phyloP scores from a whole-genome alignment of 2,329 filamentous ascomycete genomes.

The Zarea fungicola region DNA sequence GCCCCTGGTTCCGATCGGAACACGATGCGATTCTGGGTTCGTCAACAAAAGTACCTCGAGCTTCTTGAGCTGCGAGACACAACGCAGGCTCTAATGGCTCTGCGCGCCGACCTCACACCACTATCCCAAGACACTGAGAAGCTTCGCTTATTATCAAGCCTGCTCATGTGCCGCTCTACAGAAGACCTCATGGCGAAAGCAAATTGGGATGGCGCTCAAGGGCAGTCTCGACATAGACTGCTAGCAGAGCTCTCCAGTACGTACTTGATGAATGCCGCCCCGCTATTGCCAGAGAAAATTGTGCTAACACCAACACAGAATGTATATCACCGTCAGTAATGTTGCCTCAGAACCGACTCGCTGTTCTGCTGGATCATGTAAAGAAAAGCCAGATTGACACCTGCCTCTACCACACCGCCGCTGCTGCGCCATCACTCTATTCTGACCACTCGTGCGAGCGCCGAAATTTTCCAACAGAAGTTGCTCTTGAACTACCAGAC shows the following conservation, averaged over 20 bases:
- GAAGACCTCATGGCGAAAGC: conserved; percentile 73
- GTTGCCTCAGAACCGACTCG: conserved; percentile 88
- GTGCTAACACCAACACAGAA: conserved; percentile 45
- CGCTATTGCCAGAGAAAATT: conserved; percentile 18
- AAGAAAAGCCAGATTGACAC: conserved; percentile 77
- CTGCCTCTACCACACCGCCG: conserved; percentile 85
- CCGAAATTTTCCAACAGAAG: conserved; percentile 70
- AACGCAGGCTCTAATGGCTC: conserved; percentile 68
- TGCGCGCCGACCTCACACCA: conserved; percentile 82
- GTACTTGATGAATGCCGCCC: conserved; percentile 22
- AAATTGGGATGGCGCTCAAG: conserved; percentile 77
- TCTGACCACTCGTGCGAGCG: conserved; percentile 81
- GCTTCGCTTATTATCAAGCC: conserved; percentile 77
- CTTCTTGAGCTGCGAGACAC: conserved; percentile 73
- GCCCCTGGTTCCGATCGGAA: conserved; percentile 69
- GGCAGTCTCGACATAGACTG: conserved; percentile 66
- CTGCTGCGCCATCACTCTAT: conserved; percentile 75
- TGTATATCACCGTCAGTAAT: conserved; percentile 95
- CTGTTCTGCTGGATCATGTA: conserved; percentile 73
- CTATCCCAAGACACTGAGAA: conserved; percentile 72
- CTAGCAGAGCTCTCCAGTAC: conserved; percentile 80
- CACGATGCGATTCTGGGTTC: conserved; percentile 79
- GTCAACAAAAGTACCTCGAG: conserved; percentile 94
- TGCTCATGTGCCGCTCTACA: conserved; percentile 81
- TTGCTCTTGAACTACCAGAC: conserved; percentile 63